Evolutionary conservation across 148 eudicot species (phyloP), one percentile per base, ranked within the genome.

Genomic region (Vaccinium macrocarpon): DNA sequence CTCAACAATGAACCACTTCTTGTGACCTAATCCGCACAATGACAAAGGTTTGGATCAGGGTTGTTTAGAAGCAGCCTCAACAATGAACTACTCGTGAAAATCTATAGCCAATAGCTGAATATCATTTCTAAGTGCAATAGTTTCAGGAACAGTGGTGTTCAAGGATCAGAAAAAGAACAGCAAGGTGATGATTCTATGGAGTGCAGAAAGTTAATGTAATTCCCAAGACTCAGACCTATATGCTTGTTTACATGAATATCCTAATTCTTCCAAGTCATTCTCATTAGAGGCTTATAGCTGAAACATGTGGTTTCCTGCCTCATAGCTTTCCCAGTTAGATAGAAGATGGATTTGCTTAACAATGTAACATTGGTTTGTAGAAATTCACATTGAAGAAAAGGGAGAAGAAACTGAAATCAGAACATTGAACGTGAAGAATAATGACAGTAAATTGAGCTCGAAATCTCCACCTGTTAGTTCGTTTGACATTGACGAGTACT

Each of bases 381-480:
- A 57, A n/a, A 10, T 8, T 23, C 38, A 42, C 23, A 38, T 73
- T 56, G 73, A 25, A 48, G 27, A 61, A 27, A 76, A 15, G 19
- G 73, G 48, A 76, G 29, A 35, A 23, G 53, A 68, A 68, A 25
- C 8, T 42, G 23, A 46, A 38, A 32, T 10, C 21, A 73, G 46
- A 66, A 8, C 27, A 35, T 25, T 8, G 57, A 4, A 16, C 8
- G 1, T 14, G 78, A 25, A 82, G 62, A 82, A 49, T 35, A 19
- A 52, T 35, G 77, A 82, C 42, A 82, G 11, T 8, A 11, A 59
- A 62, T 29, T 8, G 15, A 62, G 78, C 61, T 76, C 18, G 27
- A 61, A 82, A 25, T 14, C 19, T 78, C 14, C 57, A 96, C 99
- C 95, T 90, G 97, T 80, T 81, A 85, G 87, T 78, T 96, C 99